Evolutionary conservation across 2,329 filamentous ascomycete species (phyloP), one percentile per base, ranked within the genome.

Genomic region (Neopestalotiopsis sp.): DNA sequence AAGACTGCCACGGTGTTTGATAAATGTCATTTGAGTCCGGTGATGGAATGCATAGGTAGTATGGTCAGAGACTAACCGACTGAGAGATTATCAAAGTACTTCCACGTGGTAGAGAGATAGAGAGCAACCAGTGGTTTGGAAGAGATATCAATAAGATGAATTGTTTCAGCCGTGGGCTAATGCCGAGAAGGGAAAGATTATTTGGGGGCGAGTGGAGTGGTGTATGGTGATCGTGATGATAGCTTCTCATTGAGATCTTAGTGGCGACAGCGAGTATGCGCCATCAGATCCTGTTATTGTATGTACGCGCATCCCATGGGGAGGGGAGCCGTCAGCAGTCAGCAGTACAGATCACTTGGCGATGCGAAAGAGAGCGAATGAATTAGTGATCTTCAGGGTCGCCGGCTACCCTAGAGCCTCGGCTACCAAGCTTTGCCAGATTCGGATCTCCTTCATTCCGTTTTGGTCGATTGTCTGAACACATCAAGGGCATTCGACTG

Each of bases 101-200:
- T 38, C 34, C 10, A 38, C 10, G n/a, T 38, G 13, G 32, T 20
- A 30, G 14, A 17, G 24, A 59, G 57, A 34, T 13, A 17, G 24
- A 59, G 57, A 34, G 30, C 13, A 12, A 17, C 7, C 24, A 14
- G 24, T 13, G 24, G 30, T 13, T 34, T 24, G 57, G 13, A 30
- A 34, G 17, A 30, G 12, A 59, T 24, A 59, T 17, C 57, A 59
- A 24, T 14, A 34, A 59, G 57, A 59, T 59, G 57, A 59, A n/a
- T 28, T 59, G 57, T 59, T 59, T 59, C 57, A 59, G 57, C 24
- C 57, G 57, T 59, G 24, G 57, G 24, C 57, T 34, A 59, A 28
- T 59, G 57, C 57, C 30, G 24, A 28, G n/a, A 59, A 14, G 14
- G 30, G 57, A 9, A 34, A 59, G 57, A 59, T 59, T 59, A 12